Evolutionary conservation across 495 filamentous ascomycete species (phyloP), one percentile per base, ranked within the genome.

Genomic region (Parachaetomium inaequale): DNA sequence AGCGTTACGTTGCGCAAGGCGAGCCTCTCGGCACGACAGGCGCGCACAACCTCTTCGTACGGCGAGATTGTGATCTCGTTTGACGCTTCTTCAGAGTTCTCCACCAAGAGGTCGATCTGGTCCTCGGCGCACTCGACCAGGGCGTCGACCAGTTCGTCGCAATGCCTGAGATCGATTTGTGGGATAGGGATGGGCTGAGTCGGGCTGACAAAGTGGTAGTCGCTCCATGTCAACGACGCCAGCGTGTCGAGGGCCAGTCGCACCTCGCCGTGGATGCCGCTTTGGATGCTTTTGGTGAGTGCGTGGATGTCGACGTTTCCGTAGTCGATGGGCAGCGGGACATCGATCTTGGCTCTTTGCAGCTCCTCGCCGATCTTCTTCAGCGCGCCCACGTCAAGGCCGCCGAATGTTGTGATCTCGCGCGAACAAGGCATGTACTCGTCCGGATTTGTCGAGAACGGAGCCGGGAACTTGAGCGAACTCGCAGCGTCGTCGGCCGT

Each of bases 251-350:
- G 76, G 14, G 94, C 93, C 65, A 96, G 75, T 11, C 92, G 87
- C 28, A 96, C 85, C 72, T 98, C 94, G 14, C 85, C 86, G 67
- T 91, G 84, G 55, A 98, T 90, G 3, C 93, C 94, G 61, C 89
- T 96, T 63, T 95, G 91, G n/a, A 98, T 79, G 68, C 91, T 90
- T 81, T 91, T 90, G 2, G 86, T 96, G 43, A 98, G 80, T n/a
- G 93, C 91, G 65, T 91, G 89, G 29, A 97, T 87, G 68, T 98
- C 93, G 58, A 98, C 87, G 17, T 89, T 78, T 12, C 94, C 94
- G 31, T 97, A 78, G 65, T 98, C 93, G 4, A 79, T 75, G n/a
- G 89, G 81, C 1, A 76, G 73, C 3, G 94, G 94, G 45, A 93
- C 79, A 63, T 85, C 87, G 1, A 91, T 90, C 67, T 85, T 88